Evolutionary conservation across 352 stramenopile genomes (phyloP).

Genomic region (Phytophthora melonis): DNA sequence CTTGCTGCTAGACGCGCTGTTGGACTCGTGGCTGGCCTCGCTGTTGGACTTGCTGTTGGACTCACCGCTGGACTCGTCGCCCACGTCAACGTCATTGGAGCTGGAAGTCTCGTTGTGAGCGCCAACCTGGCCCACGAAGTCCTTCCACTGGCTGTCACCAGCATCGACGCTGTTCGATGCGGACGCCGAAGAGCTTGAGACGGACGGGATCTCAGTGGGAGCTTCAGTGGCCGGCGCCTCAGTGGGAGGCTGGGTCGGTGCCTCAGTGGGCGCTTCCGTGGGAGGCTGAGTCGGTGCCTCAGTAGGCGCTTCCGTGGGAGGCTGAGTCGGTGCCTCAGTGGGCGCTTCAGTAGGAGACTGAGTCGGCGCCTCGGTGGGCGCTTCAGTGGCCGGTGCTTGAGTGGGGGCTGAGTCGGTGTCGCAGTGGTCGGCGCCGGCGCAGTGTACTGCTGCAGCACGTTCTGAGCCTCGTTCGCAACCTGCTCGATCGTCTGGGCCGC

Average conservation of each 20-base stretch:
- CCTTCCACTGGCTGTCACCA: constrained; percentile 30
- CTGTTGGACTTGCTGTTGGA: constrained; percentile 4
- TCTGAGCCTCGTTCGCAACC: constrained; percentile 28
- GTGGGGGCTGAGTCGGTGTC: constrained; percentile 13
- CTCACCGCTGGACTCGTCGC: constrained; percentile 23
- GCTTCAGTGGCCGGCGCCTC: neutral
- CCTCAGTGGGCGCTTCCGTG: constrained; percentile 12
- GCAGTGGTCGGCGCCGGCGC: constrained; percentile 27
- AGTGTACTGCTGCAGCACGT: constrained; percentile 22
- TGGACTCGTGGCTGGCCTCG: constrained; percentile 1
- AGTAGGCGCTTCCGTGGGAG: neutral
- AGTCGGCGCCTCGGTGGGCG: constrained; percentile 17
- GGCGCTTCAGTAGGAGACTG: constrained; percentile 11
- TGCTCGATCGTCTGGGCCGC: constrained; percentile 32
- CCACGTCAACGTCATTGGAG: constrained; percentile 26
- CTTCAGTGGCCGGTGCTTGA: constrained; percentile 29
- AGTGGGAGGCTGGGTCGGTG: constrained; percentile 13
- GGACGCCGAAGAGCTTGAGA: constrained; percentile 25
- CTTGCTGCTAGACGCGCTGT: constrained; percentile 9
- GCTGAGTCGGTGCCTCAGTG: constrained; percentile 12
- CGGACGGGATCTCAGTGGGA: neutral
- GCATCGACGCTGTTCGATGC: constrained; percentile 19
- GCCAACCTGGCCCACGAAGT: constrained; percentile 34
- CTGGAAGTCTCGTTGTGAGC: constrained; percentile 26
- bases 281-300: neutral